These are phyloP conservation scores for Nyctanthes arbortristis DNA, from an alignment of 257 asterid species.

Conservation along the genomic window DNA sequence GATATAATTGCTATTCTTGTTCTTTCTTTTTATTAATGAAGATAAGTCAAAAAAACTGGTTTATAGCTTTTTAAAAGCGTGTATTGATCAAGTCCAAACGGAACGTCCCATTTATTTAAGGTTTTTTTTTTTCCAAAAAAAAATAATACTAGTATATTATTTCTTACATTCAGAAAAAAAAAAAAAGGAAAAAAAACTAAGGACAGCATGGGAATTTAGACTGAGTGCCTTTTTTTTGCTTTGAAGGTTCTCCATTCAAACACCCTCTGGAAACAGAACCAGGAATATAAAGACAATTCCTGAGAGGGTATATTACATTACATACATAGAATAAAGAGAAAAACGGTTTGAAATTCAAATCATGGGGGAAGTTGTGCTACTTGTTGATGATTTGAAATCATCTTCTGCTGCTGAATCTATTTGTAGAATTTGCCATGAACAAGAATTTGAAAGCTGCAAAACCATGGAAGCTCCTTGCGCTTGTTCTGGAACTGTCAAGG, in stretches of 20 bases:
- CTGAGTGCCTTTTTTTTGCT: neutral
- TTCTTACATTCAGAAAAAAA: too few species aligned
- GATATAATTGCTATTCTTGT: too few species aligned
- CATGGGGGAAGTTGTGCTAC: slow-evolving; percentile 56
- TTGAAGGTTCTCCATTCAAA: neutral
- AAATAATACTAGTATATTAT: too few species aligned
- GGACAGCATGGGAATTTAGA: neutral
- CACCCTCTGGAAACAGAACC: neutral
- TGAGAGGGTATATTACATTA: neutral
- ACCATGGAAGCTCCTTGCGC: slow-evolving; percentile 74
- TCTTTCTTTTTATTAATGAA: too few species aligned
- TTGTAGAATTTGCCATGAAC: slow-evolving; percentile 92
- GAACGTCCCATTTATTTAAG: too few species aligned
- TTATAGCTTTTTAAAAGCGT: too few species aligned
- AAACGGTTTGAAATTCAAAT: neutral
- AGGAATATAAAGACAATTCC: neutral
- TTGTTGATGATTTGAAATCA: slow-evolving; percentile 48
- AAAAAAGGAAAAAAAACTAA: neutral
- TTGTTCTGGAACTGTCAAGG: slow-evolving; percentile 94
- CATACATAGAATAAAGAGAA: neutral
- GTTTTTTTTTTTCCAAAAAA: too few species aligned
- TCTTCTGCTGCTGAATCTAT: slow-evolving; percentile 26
- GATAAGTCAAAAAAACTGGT: too few species aligned
- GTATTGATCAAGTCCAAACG: too few species aligned
- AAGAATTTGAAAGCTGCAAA: slow-evolving; percentile 61